phyloP scores from a whole-genome alignment of 1,139 yeast genomes.

The Zygotorulaspora mrakii region DNA sequence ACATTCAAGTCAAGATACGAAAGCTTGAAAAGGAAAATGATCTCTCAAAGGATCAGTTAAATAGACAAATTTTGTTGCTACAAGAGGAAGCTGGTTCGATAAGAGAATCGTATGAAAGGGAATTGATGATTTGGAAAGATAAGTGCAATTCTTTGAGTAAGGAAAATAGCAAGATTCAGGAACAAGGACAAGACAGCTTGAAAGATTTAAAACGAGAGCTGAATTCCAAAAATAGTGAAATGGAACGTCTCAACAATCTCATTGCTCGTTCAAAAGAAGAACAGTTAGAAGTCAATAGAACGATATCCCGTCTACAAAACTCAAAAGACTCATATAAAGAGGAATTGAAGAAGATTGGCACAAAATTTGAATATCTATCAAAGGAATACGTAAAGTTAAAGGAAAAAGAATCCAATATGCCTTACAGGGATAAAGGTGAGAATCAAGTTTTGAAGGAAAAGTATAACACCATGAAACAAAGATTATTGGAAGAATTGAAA shows the following conservation, averaged over 20 bases:
- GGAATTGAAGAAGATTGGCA: slow-evolving; percentile 21
- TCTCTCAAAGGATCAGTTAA: slow-evolving; percentile 23
- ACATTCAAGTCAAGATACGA: slow-evolving; percentile 17
- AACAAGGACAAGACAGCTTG: slow-evolving; percentile 12
- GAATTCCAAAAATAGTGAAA: slow-evolving; percentile 13
- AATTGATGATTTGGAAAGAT: slow-evolving; percentile 18
- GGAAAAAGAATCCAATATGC: slow-evolving; percentile 11
- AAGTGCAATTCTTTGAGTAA: slow-evolving; percentile 28
- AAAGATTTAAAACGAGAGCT: slow-evolving; percentile 13
- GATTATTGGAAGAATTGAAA: slow-evolving; percentile 25
- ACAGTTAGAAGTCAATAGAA: slow-evolving; percentile 16
- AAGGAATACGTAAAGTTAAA: slow-evolving; percentile 24
- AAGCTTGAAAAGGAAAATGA: slow-evolving; percentile 33
- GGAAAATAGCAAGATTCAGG: slow-evolving; percentile 17
- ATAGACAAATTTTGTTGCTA: slow-evolving; percentile 23
- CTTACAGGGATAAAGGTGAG: slow-evolving; percentile 11
- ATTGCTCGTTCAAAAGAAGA: slow-evolving; percentile 17
- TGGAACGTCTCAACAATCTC: slow-evolving; percentile 17
- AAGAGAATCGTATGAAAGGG: slow-evolving; percentile 21
- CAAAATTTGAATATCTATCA: slow-evolving; percentile 25
- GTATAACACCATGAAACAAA: slow-evolving; percentile 29
- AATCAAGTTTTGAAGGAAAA: slow-evolving; percentile 17
- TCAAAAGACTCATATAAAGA: slow-evolving; percentile 26
- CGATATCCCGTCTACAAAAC: slow-evolving; percentile 16
- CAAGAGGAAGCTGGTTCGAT: slow-evolving; percentile 24